A percentile compares a stretch with the other conserved stretches of the same genome.
Conservation (phyloP, 2,329 filamentous ascomycete genomes). For the Trichoderma polysporum region DNA sequence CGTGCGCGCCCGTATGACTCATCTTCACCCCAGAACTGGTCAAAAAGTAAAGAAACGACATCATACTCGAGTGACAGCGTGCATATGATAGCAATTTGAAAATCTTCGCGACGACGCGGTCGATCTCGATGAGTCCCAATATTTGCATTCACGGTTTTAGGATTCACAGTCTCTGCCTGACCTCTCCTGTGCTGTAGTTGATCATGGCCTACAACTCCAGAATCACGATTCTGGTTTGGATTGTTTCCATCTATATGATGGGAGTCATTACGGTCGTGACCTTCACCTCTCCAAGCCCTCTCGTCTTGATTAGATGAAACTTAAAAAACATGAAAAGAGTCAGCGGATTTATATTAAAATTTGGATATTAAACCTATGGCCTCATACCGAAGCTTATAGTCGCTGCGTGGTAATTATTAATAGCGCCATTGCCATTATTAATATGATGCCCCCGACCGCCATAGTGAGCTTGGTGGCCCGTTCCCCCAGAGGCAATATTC, state of each 20-base stretch:
- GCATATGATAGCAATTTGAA: neutral
- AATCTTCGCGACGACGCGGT: neutral
- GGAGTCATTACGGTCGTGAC: no score
- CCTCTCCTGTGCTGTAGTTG: neutral
- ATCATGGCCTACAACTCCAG: neutral
- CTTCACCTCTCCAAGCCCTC: no score
- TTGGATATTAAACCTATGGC: neutral
- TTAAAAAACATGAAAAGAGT: neutral
- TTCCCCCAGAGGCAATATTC: neutral
- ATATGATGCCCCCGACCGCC: neutral
- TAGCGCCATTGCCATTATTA: neutral
- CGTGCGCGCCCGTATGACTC: slow-evolving; percentile 23
- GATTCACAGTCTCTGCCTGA: neutral
- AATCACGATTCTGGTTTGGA: neutral
- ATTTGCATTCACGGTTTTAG: neutral
- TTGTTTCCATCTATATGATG: no score
- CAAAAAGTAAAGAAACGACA: slow-evolving; percentile 13
- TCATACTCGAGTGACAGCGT: slow-evolving; percentile 17
- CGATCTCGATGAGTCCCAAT: neutral
- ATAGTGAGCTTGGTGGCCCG: neutral
- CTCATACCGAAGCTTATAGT: no score
- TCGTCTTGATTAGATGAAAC: no score
- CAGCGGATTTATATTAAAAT: neutral
- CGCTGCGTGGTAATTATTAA: neutral
- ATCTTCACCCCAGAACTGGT: slow-evolving; percentile 10